These are phyloP conservation scores for Fonsecaea erecta DNA, from an alignment of 2,329 filamentous ascomycete species.

Conservation along the genomic window DNA sequence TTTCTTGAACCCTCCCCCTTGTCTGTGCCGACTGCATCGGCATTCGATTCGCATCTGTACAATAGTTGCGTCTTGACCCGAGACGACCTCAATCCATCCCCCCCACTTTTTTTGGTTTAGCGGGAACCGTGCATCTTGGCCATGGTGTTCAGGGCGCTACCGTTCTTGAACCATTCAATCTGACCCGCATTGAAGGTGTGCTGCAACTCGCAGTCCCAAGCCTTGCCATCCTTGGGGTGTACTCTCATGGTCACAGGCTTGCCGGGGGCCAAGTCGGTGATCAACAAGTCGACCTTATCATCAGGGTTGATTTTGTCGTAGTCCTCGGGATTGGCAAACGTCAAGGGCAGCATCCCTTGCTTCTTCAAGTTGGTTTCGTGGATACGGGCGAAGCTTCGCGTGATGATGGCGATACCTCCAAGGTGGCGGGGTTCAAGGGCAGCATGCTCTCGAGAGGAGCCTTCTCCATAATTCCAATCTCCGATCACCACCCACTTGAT, in stretches of 20 bases:
- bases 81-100: not conserved
- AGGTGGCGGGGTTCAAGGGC: slow-evolving; percentile 97
- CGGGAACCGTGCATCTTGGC: slow-evolving; percentile 64
- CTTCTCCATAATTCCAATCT: slow-evolving; percentile 99
- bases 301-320: slow-evolving; percentile 96
- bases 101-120: not conserved
- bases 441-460: slow-evolving; percentile 95
- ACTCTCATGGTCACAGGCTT: slow-evolving; percentile 91
- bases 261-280: slow-evolving; percentile 87
- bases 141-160: slow-evolving; percentile 97
- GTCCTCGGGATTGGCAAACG: slow-evolving; percentile 90
- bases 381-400: slow-evolving; percentile 94
- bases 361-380: slow-evolving; percentile 99
- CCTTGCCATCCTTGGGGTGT: slow-evolving; percentile 82
- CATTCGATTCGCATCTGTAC: slow-evolving; percentile 17
- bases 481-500: slow-evolving; percentile 97
- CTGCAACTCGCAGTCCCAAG: slow-evolving; percentile 80
- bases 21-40: not conserved
- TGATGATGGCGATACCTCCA: slow-evolving; percentile 95
- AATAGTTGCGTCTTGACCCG: slow-evolving; percentile 12
- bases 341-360: slow-evolving; percentile 99
- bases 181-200: slow-evolving; percentile 99
- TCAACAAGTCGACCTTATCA: slow-evolving; percentile 87
- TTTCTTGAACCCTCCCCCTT: not conserved
- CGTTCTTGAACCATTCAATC: slow-evolving; percentile 99